Evolutionary conservation across 495 filamentous ascomycete species (phyloP).

Genomic region (Neohortaea acidophila): DNA sequence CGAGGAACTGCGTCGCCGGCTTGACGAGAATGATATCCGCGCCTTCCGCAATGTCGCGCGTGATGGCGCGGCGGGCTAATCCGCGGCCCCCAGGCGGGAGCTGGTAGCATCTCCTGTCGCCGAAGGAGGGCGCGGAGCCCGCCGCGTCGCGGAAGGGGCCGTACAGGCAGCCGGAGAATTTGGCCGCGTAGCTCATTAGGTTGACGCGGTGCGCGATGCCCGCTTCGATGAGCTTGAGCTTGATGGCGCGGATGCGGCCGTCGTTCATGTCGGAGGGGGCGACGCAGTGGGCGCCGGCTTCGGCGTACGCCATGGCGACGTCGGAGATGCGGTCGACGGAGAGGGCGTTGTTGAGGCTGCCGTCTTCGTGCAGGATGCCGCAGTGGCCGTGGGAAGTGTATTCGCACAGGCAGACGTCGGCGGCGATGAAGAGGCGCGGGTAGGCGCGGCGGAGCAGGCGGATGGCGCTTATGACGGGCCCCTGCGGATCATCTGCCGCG

Average conservation of each 20-base stretch:
- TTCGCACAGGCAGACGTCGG: slow-evolving; percentile 94
- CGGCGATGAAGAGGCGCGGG: slow-evolving; percentile 74
- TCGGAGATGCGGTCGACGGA: slow-evolving; percentile 88
- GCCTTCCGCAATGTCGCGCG: slow-evolving; percentile 78
- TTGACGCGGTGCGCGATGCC: slow-evolving; percentile 78
- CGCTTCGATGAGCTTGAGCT: slow-evolving; percentile 83
- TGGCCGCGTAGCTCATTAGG: slow-evolving; percentile 94
- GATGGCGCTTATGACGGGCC: slow-evolving; percentile 78
- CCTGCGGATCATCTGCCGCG: slow-evolving; percentile 81
- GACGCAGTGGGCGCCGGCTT: slow-evolving; percentile 89
- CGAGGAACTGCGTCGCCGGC: slow-evolving; percentile 81
- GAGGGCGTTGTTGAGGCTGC: slow-evolving; percentile 75
- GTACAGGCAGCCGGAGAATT: slow-evolving; percentile 92
- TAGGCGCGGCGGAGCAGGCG: slow-evolving; percentile 66
- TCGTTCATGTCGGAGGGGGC: slow-evolving; percentile 99
- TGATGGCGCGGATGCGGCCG: slow-evolving; percentile 87
- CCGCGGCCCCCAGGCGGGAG: slow-evolving; percentile 81
- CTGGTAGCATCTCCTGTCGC: slow-evolving; percentile 92
- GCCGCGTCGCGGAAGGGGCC: slow-evolving; percentile 95
- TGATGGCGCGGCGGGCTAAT: slow-evolving; percentile 82
- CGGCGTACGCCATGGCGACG: slow-evolving; percentile 82
- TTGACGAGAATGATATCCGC: slow-evolving; percentile 99
- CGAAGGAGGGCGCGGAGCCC: slow-evolving; percentile 80
- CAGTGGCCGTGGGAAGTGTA: slow-evolving; percentile 99
- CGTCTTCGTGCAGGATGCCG: slow-evolving; percentile 84